These are phyloP conservation scores for Gossypium arboreum DNA, from an alignment of 345 rosid species.

Conservation along the genomic window DNA sequence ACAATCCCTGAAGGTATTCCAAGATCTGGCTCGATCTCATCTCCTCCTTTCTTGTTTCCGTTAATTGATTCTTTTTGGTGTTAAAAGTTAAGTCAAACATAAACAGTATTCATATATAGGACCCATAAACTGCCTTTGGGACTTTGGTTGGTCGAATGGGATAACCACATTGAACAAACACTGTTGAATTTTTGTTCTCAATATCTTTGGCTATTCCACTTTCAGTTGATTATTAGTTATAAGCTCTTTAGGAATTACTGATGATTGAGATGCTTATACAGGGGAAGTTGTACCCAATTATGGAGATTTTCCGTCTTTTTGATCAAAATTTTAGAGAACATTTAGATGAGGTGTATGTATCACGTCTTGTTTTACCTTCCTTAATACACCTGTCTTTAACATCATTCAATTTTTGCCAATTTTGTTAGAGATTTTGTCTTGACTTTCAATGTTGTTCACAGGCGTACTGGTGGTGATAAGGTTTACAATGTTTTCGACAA, in stretches of 20 bases:
- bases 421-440: background rate
- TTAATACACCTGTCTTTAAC: background rate
- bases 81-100: no score
- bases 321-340: conserved; percentile 94
- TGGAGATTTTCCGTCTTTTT: conserved; percentile 96
- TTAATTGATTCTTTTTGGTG: no score
- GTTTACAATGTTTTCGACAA: conserved; percentile 93
- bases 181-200: no score
- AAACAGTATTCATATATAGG: no score
- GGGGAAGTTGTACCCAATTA: conserved; percentile 94
- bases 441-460: conserved; percentile 25
- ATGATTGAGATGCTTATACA: conserved; percentile 31
- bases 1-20: no score
- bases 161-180: no score
- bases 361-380: background rate
- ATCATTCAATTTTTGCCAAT: conserved; percentile 1
- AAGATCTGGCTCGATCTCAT: no score
- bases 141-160: no score
- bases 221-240: conserved; percentile 9
- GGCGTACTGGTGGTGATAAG: conserved; percentile 98
- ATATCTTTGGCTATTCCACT: conserved; percentile 12
- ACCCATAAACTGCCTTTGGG: no score
- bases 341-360: conserved; percentile 92
- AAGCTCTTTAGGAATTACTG: conserved; percentile 14
- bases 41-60: no score